A percentile compares a stretch with the other conserved stretches of the same genome.
Evolutionary conservation across 1,284 basidiomycete genomes (phyloP).

Genomic region (Austroboletus niveus): DNA sequence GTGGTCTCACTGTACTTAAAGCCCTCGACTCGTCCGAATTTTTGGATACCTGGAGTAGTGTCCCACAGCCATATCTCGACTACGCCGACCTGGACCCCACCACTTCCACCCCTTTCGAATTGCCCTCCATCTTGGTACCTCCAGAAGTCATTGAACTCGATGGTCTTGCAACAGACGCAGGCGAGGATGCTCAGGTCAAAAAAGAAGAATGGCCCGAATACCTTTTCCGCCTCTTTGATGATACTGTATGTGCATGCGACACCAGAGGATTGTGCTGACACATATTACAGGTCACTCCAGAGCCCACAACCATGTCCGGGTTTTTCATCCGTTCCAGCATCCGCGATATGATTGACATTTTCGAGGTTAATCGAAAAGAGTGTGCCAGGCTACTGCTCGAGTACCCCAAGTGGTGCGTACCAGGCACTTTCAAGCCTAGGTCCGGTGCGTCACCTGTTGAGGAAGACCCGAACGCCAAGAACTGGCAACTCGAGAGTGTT

Average conservation of each 20-base stretch:
- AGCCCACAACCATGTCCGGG: conserved; percentile 69
- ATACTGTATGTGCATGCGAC: conserved; percentile 52
- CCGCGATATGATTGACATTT: conserved; percentile 86
- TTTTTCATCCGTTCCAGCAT: conserved; percentile 80
- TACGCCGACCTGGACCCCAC: conserved; percentile 47
- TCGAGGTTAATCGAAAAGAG: conserved; percentile 96
- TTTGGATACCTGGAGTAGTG: conserved; percentile 48
- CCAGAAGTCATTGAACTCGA: conserved; percentile 84
- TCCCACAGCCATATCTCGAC: conserved; percentile 66
- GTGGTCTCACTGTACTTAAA: conserved; percentile 55
- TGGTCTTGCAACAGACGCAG: conserved; percentile 58
- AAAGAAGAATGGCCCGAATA: conserved; percentile 80
- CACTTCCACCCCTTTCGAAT: conserved; percentile 54
- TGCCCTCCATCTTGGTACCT: conserved; percentile 81
- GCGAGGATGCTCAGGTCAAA: conserved; percentile 65
- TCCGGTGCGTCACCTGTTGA: conserved; percentile 48
- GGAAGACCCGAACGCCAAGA: conserved; percentile 55
- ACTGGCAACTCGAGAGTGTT: conserved; percentile 79
- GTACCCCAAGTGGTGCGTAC: conserved; percentile 81
- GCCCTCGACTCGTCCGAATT: conserved; percentile 57
- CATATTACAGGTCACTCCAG: conserved; percentile 65
- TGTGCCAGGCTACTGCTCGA: conserved; percentile 86
- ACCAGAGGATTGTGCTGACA: conserved; percentile 2
- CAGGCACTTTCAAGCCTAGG: conserved; percentile 81
- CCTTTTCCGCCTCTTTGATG: conserved; percentile 73